Percentiles rank a stretch among this genome's conserved stretches.
Conservation (phyloP, 345 rosid genomes). For the Brassica rapa region DNA sequence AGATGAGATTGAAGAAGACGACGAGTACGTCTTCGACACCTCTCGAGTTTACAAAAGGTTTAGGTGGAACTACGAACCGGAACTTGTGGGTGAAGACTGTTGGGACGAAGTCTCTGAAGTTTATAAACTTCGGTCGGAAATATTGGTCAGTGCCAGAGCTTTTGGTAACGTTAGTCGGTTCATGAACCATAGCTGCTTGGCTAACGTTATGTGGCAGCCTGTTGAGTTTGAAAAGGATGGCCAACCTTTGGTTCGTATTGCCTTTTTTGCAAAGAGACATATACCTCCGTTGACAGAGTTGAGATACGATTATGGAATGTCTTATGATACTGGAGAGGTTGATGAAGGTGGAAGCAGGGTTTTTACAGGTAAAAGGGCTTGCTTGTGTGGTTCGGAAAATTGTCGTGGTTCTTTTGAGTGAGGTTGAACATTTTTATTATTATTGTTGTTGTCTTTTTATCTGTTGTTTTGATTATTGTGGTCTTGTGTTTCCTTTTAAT, state of each 20-base stretch:
- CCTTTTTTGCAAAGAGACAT: constrained; percentile 43
- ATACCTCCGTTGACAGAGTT: constrained; percentile 58
- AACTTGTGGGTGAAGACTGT: constrained; percentile 10
- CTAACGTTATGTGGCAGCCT: too few species aligned
- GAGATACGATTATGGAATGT: constrained; percentile 51
- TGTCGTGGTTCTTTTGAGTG: constrained; percentile 42
- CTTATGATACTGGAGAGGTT: neutral
- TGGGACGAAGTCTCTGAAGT: constrained; percentile 30
- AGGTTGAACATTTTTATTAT: too few species aligned
- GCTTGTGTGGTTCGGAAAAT: constrained; percentile 55
- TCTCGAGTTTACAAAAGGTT: constrained; percentile 32
- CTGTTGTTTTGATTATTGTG: too few species aligned
- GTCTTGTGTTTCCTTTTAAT: too few species aligned
- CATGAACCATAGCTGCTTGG: too few species aligned
- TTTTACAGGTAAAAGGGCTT: constrained; percentile 40
- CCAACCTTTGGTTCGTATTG: constrained; percentile 32
- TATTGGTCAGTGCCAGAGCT: constrained; percentile 3
- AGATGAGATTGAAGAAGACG: constrained; percentile 13
- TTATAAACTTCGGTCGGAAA: constrained; percentile 45
- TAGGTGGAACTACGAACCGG: constrained; percentile 31
- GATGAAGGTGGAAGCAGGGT: constrained; percentile 23
- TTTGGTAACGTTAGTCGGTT: too few species aligned
- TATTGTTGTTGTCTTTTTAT: too few species aligned
- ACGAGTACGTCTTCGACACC: constrained; percentile 58
- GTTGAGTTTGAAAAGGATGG: too few species aligned